Base-by-base conservation (phyloP, 164 flowering plant species). In the Aristolochia contorta region DNA sequence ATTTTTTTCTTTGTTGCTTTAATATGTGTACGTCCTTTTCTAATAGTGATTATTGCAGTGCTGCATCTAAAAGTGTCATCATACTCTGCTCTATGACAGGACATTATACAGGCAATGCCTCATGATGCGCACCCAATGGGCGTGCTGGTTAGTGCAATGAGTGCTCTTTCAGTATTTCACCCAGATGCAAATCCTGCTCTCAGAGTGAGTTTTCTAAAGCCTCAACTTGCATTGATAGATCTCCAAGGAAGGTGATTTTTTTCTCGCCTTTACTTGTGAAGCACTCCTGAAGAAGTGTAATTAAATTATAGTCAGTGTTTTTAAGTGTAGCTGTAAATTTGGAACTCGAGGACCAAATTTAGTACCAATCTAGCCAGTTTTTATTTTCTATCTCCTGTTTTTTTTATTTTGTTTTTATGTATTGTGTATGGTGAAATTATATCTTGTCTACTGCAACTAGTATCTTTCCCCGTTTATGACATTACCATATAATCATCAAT, bases 71-170 rank as follows among this genome's bases (percentile, higher is more conserved):
- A 7, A 37, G 10, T 37, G 9, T 37, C 43, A 37, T 37, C 12
- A 10, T 37, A 37, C 0, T 37, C 1, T 37, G 1, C 43, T 22
- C 30, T 69, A 71, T 69, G 78, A 68, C 65, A 93, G 98, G 96
- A 93, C 66, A 86, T 86, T 58, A 90, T 93, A 68, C 97, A 90
- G 59, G 79, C 84, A 69, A 93, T 93, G 97, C 98, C 96, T 69
- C 98, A 93, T 74, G 96, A 93, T 79, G 96, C 98, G 20, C 98
- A 93, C 62, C 97, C 97, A 47, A 93, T 93, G 98, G 97, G 98
- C 56, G 90, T 90, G 54, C 86, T 93, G 66, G 84, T 80, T 63
- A 86, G 94, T 78, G 96, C 96, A 51, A 93, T 93, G 94, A 86
- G 98, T 72, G 86, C 98, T 58, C 94, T 92, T 33, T 92, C 98